phyloP scores from a whole-genome alignment of 2,329 filamentous ascomycete genomes.

The Clarireedia monteithiana region DNA sequence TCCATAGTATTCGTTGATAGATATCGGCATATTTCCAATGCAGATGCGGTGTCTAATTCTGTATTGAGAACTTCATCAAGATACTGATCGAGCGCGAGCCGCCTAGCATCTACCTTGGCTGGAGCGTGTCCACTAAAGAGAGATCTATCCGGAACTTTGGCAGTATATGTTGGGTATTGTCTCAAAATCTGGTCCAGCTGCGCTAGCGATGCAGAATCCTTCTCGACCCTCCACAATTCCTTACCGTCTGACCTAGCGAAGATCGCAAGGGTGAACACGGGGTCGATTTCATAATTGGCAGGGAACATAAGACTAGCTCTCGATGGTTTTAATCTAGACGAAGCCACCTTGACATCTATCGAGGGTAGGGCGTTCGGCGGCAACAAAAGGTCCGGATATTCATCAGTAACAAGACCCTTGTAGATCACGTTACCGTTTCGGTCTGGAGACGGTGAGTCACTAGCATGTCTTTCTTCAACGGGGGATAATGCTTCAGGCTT shows the following conservation, averaged over 20 bases:
- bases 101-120: constrained; percentile 82
- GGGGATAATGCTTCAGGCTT: constrained; percentile 23
- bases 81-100: constrained; percentile 73
- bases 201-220: constrained; percentile 75
- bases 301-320: constrained; percentile 75
- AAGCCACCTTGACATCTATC: constrained; percentile 80
- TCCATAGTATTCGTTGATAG: constrained; percentile 62
- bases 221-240: constrained; percentile 92
- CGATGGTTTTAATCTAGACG: constrained; percentile 90
- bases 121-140: constrained; percentile 91
- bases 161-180: constrained; percentile 62
- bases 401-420: constrained; percentile 72
- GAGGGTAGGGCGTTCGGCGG: constrained; percentile 83
- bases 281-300: constrained; percentile 79
- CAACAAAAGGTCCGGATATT: constrained; percentile 78
- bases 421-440: constrained; percentile 49
- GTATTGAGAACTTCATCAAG: constrained; percentile 81
- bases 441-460: constrained; percentile 29
- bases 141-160: constrained; percentile 72
- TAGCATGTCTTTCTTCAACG: not conserved
- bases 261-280: constrained; percentile 85
- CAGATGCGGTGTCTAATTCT: constrained; percentile 67
- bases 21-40: constrained; percentile 78
- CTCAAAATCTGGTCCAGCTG: constrained; percentile 77
- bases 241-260: constrained; percentile 66